Conservation (phyloP, 768 basidiomycete species). For the Tulasnella sp. region DNA sequence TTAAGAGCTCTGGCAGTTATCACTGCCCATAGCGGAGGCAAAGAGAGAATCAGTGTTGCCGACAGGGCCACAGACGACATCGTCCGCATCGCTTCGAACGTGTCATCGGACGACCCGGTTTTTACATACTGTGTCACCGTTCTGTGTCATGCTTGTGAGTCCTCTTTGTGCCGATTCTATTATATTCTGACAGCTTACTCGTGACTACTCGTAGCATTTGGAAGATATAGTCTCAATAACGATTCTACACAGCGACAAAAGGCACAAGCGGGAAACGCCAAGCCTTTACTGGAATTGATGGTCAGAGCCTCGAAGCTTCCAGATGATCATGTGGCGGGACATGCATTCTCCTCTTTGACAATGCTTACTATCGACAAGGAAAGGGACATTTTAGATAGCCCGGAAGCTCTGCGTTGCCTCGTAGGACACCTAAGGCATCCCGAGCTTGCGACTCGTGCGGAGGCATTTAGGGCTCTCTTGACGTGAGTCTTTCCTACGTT, state of each 20-base stretch:
- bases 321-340: neutral
- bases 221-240: neutral
- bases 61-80: neutral
- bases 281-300: neutral
- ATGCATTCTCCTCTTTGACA: neutral
- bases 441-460: neutral
- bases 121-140: conserved; percentile 4
- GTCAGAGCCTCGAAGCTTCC: conserved; percentile 1
- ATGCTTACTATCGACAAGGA: neutral
- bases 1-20: neutral
- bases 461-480: neutral
- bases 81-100: neutral
- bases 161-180: neutral
- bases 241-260: neutral
- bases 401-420: neutral
- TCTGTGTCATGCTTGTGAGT: conserved; percentile 6
- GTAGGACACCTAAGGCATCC: conserved; percentile 1
- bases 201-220: neutral
- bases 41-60: neutral
- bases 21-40: neutral
- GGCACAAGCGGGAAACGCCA: neutral
- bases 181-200: neutral
- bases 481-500: neutral
- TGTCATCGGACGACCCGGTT: neutral
- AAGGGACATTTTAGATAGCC: neutral